Evolutionary conservation across 345 rosid species (phyloP).

Genomic region (Noccaea bulbosa): DNA sequence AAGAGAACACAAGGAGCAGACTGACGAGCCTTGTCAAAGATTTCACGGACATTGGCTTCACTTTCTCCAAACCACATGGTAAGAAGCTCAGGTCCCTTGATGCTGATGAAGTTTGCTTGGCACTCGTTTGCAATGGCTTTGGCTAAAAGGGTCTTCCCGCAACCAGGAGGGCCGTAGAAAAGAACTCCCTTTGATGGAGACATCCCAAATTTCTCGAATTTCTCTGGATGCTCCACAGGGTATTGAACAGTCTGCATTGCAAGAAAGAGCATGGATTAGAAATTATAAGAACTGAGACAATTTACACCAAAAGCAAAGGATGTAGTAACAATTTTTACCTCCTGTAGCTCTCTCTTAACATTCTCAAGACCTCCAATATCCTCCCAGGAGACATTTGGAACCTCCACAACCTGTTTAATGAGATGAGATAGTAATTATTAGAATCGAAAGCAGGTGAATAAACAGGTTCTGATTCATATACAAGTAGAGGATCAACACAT

Average conservation of each 20-base stretch:
- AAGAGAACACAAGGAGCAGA: conserved; percentile 97
- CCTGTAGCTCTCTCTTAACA: conserved; percentile 94
- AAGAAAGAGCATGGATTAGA: conserved; percentile 2
- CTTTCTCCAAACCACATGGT: conserved; percentile 99
- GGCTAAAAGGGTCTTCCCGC: conserved; percentile 96
- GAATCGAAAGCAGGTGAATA: neutral
- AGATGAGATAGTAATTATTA: neutral
- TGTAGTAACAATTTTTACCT: conserved; percentile 51
- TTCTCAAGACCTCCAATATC: conserved; percentile 97
- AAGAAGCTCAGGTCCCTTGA: conserved; percentile 95
- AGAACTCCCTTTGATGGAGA: conserved; percentile 97
- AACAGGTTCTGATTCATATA: neutral
- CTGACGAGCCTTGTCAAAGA: conserved; percentile 92
- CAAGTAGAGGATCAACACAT: conserved; percentile 38
- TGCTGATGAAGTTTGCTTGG: conserved; percentile 94
- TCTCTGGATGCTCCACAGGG: conserved; percentile 99
- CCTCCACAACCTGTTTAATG: conserved; percentile 83
- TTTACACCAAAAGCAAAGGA: neutral
- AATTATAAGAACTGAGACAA: neutral
- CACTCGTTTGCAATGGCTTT: conserved; percentile 98
- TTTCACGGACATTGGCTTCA: conserved; percentile 95
- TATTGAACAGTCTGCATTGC: conserved; percentile 87
- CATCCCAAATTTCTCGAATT: conserved; percentile 96
- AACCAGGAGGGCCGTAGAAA: conserved; percentile 97
- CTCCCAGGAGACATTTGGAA: conserved; percentile 87